A percentile compares a stretch with the other conserved stretches of the same genome.
Conservation (phyloP, 2,329 filamentous ascomycete genomes). For the Aspergillus versicolor region DNA sequence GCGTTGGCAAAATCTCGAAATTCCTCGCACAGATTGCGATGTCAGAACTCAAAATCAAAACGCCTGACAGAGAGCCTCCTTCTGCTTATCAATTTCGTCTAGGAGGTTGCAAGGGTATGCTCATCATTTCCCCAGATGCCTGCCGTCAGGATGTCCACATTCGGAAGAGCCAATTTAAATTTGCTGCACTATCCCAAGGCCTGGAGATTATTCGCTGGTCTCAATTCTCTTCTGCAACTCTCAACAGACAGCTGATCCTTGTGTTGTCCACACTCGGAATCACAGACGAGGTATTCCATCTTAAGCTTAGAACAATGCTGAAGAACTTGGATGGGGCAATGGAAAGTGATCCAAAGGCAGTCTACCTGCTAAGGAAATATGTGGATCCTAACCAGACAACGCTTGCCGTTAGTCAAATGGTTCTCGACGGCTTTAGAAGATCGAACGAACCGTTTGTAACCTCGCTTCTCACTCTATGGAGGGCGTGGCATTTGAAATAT, state of each 20-base stretch:
- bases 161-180: slow-evolving; percentile 85
- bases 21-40: slow-evolving; percentile 73
- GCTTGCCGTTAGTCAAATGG: slow-evolving; percentile 70
- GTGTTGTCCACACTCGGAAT: slow-evolving; percentile 81
- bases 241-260: slow-evolving; percentile 87
- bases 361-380: slow-evolving; percentile 67
- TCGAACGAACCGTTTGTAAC: slow-evolving; percentile 75
- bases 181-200: slow-evolving; percentile 66
- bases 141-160: slow-evolving; percentile 70
- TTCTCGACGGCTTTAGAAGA: slow-evolving; percentile 76
- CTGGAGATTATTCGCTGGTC: slow-evolving; percentile 86
- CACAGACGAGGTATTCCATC: slow-evolving; percentile 62
- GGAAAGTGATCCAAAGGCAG: slow-evolving; percentile 61
- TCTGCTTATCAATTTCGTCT: slow-evolving; percentile 91
- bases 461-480: slow-evolving; percentile 79
- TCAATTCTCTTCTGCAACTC: slow-evolving; percentile 69
- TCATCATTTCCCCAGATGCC: slow-evolving; percentile 71
- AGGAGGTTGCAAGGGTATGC: slow-evolving; percentile 86
- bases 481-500: slow-evolving; percentile 82
- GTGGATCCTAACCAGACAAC: slow-evolving; percentile 86
- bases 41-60: slow-evolving; percentile 64
- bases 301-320: slow-evolving; percentile 68
- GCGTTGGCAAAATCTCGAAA: slow-evolving; percentile 85
- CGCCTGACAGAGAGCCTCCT: slow-evolving; percentile 57
- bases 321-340: slow-evolving; percentile 68